phyloP scores from a whole-genome alignment of 2,329 filamentous ascomycete species.

The Calonectria honghensis region DNA sequence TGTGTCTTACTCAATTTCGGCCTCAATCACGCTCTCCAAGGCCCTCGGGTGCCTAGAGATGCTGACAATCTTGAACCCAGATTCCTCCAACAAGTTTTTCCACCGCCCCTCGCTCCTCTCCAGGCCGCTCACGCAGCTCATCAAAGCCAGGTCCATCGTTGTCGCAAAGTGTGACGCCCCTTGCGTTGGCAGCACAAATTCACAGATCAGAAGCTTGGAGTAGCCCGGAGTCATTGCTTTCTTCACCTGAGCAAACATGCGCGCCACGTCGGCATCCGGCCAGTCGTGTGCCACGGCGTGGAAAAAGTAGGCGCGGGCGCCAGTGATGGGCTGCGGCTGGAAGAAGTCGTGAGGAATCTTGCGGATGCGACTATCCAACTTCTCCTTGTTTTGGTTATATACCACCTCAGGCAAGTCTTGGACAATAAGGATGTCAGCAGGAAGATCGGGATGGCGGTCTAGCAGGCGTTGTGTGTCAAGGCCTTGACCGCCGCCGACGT shows the following conservation, averaged over 20 bases:
- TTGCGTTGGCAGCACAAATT: not conserved
- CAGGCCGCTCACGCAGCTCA: not conserved
- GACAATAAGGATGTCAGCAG: not conserved
- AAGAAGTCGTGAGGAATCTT: conserved; percentile 8
- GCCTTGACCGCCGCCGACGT: not conserved
- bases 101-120: not conserved
- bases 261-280: conserved; percentile 9
- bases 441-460: not conserved
- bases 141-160: not conserved
- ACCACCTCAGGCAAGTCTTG: not conserved
- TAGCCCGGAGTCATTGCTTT: not conserved
- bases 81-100: not conserved
- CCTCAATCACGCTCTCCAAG: not conserved
- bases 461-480: not conserved
- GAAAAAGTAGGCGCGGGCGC: conserved; percentile 7
- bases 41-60: not conserved
- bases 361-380: not conserved
- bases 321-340: not conserved
- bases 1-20: not conserved
- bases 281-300: not conserved
- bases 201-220: conserved; percentile 3
- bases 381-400: not conserved
- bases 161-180: not conserved
- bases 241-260: not conserved
- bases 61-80: not conserved